phyloP scores from a whole-genome alignment of 2,329 filamentous ascomycete species.

The Trichoderma atrobrunneum region DNA sequence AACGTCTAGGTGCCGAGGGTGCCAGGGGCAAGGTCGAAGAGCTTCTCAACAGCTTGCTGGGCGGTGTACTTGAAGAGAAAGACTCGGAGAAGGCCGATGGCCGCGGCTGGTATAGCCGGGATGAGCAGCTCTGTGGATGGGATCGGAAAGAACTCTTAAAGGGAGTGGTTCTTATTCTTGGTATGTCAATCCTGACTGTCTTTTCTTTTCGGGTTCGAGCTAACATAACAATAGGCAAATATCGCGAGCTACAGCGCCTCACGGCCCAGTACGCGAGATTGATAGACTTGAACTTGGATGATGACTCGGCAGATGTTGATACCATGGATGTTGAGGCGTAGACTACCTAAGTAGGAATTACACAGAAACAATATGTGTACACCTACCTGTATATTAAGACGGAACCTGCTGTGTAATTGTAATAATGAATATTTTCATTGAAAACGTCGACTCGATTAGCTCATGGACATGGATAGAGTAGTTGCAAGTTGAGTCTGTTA shows the following conservation, averaged over 20 bases:
- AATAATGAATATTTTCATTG: not conserved
- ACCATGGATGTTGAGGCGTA: slow-evolving; percentile 43
- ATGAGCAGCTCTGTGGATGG: slow-evolving; percentile 84
- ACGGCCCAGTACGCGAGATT: slow-evolving; percentile 92
- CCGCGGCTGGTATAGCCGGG: slow-evolving; percentile 11
- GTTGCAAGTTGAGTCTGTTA: not conserved
- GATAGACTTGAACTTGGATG: slow-evolving; percentile 60
- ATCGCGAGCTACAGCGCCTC: slow-evolving; percentile 86
- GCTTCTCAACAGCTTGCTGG: slow-evolving; percentile 76
- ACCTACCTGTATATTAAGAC: not conserved
- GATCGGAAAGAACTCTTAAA: slow-evolving; percentile 81
- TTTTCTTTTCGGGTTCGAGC: slow-evolving; percentile 11
- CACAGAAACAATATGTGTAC: not conserved
- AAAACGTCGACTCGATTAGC: not conserved
- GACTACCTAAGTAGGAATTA: not conserved
- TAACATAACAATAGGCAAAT: slow-evolving; percentile 68
- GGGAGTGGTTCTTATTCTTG: slow-evolving; percentile 88
- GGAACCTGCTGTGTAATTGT: not conserved
- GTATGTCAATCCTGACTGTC: slow-evolving; percentile 48
- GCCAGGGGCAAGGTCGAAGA: slow-evolving; percentile 88
- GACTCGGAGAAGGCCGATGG: slow-evolving; percentile 41
- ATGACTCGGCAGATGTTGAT: slow-evolving; percentile 43
- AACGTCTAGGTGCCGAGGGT: slow-evolving; percentile 87
- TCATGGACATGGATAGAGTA: not conserved
- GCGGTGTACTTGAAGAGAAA: slow-evolving; percentile 63